Conservation (phyloP, 1,284 basidiomycete genomes). For the Cutaneotrichosporon sp. region DNA sequence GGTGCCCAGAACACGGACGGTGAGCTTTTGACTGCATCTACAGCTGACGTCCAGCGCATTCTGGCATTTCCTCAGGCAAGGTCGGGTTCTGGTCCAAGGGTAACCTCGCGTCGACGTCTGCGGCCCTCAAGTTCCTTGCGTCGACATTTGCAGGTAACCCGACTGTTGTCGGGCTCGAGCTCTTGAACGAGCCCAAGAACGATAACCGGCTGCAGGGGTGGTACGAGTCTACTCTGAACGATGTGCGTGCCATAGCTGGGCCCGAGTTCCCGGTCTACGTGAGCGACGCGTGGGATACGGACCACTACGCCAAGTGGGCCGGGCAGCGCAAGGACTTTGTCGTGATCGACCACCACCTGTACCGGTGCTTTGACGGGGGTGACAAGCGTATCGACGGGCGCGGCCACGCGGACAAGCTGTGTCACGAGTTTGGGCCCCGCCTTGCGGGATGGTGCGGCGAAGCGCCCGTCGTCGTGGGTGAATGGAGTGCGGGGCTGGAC, state of each 20-base stretch:
- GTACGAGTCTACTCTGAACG: slow-evolving; percentile 60
- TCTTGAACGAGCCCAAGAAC: slow-evolving; percentile 75
- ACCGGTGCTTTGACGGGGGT: slow-evolving; percentile 57
- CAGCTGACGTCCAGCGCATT: slow-evolving; percentile 30
- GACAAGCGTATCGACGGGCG: slow-evolving; percentile 59
- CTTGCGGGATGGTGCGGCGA: slow-evolving; percentile 17
- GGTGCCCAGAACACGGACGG: slow-evolving; percentile 51
- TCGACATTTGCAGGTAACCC: slow-evolving; percentile 50
- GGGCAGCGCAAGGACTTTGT: slow-evolving; percentile 51
- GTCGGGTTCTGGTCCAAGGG: slow-evolving; percentile 46
- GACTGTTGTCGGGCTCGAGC: slow-evolving; percentile 73
- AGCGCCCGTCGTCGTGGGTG: slow-evolving; percentile 64
- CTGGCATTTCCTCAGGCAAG: slow-evolving; percentile 44
- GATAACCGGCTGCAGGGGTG: slow-evolving; percentile 56
- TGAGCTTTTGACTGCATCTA: slow-evolving; percentile 17
- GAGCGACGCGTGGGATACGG: slow-evolving; percentile 71
- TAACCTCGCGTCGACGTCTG: slow-evolving; percentile 58
- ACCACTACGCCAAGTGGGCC: slow-evolving; percentile 61
- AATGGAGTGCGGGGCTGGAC: slow-evolving; percentile 77
- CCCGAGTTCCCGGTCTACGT: slow-evolving; percentile 63
- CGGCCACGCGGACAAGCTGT: slow-evolving; percentile 54
- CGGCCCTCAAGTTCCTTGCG: slow-evolving; percentile 52
- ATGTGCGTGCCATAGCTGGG: slow-evolving; percentile 55
- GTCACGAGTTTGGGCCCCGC: slow-evolving; percentile 17
- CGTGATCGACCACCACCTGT: slow-evolving; percentile 77